phyloP scores from a whole-genome alignment of 768 basidiomycete species.

The Bullera alba region DNA sequence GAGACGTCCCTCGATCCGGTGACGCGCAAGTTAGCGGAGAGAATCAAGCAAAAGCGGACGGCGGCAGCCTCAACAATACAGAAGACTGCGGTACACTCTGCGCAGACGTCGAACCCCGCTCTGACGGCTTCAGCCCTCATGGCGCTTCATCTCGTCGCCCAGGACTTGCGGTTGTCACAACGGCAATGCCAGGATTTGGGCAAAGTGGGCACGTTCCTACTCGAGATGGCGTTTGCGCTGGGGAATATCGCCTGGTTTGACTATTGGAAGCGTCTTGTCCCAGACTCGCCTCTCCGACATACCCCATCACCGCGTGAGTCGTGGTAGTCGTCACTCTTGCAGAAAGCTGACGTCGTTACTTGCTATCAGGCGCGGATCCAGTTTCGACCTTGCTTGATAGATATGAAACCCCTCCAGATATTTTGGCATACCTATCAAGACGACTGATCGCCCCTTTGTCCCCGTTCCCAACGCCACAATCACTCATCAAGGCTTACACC shows the following conservation, averaged over 20 bases:
- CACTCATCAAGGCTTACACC: neutral
- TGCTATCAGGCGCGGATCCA: slow-evolving; percentile 1
- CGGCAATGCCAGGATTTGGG: slow-evolving; percentile 1
- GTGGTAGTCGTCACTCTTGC: too few species aligned
- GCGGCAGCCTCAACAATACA: too few species aligned
- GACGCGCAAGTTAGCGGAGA: slow-evolving; percentile 19
- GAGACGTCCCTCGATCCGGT: slow-evolving; percentile 11
- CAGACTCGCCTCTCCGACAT: slow-evolving; percentile 2
- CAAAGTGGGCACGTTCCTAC: slow-evolving; percentile 14
- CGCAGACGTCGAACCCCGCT: neutral
- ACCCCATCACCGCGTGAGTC: too few species aligned
- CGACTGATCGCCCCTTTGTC: slow-evolving; percentile 14
- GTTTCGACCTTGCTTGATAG: slow-evolving; percentile 47
- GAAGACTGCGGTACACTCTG: too few species aligned
- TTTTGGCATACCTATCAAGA: slow-evolving; percentile 57
- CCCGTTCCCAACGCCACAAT: slow-evolving; percentile 15
- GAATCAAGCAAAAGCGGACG: neutral
- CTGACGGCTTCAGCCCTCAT: too few species aligned
- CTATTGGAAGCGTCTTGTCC: slow-evolving; percentile 73
- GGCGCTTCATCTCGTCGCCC: slow-evolving; percentile 72
- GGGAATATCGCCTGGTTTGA: slow-evolving; percentile 82
- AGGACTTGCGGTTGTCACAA: slow-evolving; percentile 43
- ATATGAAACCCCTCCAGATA: slow-evolving; percentile 71
- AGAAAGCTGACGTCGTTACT: neutral
- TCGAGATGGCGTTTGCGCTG: slow-evolving; percentile 26